Conservation (phyloP, 2,329 filamentous ascomycete genomes). For the Cadophora gregata region DNA sequence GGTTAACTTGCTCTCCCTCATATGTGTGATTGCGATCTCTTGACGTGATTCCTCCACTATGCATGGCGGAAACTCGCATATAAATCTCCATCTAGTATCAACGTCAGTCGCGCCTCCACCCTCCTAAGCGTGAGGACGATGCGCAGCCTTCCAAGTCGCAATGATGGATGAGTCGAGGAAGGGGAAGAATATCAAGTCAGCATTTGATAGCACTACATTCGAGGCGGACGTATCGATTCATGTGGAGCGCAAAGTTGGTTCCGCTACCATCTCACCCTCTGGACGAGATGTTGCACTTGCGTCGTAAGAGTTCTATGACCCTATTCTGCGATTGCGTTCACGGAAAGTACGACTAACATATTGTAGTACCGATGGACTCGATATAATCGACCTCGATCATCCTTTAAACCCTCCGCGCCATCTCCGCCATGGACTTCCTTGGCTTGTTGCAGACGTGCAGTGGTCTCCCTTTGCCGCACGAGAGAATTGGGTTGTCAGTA, state of each 20-base stretch:
- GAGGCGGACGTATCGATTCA: conserved; percentile 84
- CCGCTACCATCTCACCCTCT: conserved; percentile 90
- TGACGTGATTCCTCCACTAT: conserved; percentile 22
- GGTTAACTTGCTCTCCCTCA: not conserved
- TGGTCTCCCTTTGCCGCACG: conserved; percentile 93
- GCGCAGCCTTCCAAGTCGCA: conserved; percentile 19
- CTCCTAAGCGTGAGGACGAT: conserved; percentile 31
- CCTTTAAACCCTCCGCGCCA: conserved; percentile 87
- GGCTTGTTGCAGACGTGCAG: conserved; percentile 94
- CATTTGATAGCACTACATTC: conserved; percentile 87
- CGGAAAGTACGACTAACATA: not conserved
- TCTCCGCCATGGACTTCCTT: conserved; percentile 85
- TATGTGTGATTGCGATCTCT: not conserved
- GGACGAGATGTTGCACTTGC: conserved; percentile 90
- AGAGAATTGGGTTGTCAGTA: conserved; percentile 93
- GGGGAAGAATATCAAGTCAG: conserved; percentile 66
- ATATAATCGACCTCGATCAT: conserved; percentile 90
- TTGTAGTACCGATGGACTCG: conserved; percentile 73
- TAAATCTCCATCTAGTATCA: not conserved
- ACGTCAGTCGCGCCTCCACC: not conserved
- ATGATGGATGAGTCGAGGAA: conserved; percentile 53
- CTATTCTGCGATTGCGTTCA: not conserved
- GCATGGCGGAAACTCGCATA: conserved; percentile 32
- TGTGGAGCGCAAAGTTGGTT: conserved; percentile 76
- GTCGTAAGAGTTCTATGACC: conserved; percentile 56